These are phyloP conservation scores for Panicum miliaceum DNA, from an alignment of 176 grass and related monocot species.

Conservation along the genomic window DNA sequence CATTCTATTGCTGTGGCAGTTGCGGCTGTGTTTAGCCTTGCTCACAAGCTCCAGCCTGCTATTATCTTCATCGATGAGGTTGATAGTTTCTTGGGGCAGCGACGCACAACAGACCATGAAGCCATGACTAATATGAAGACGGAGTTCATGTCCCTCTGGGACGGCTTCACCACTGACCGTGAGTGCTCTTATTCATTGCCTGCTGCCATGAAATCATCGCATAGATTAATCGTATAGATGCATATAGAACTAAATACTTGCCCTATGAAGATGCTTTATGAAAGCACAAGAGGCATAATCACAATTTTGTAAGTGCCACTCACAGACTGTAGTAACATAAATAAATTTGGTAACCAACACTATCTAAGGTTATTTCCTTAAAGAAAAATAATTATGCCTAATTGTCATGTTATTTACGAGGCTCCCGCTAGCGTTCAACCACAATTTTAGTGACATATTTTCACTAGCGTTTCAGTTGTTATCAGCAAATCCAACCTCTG, in stretches of 20 bases:
- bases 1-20: conserved; percentile 55
- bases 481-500: neutral
- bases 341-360: neutral
- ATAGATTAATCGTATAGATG: neutral
- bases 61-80: conserved; percentile 99
- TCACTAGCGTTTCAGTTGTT: neutral
- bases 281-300: neutral
- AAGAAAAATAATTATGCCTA: neutral
- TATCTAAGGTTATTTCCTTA: neutral
- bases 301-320: neutral
- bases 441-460: neutral
- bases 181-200: conserved; percentile 27
- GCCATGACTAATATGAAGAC: conserved; percentile 99
- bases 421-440: neutral
- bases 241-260: neutral
- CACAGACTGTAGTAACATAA: neutral
- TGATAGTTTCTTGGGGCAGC: conserved; percentile 92
- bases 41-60: conserved; percentile 92
- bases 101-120: conserved; percentile 82
- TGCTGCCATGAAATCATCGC: neutral
- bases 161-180: conserved; percentile 98
- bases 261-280: neutral
- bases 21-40: conserved; percentile 85
- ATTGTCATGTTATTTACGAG: neutral
- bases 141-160: conserved; percentile 99